Evolutionary conservation across 2,329 filamentous ascomycete genomes (phyloP), one percentile per base, ranked within the genome.

Genomic region (Diplodia corticola): DNA sequence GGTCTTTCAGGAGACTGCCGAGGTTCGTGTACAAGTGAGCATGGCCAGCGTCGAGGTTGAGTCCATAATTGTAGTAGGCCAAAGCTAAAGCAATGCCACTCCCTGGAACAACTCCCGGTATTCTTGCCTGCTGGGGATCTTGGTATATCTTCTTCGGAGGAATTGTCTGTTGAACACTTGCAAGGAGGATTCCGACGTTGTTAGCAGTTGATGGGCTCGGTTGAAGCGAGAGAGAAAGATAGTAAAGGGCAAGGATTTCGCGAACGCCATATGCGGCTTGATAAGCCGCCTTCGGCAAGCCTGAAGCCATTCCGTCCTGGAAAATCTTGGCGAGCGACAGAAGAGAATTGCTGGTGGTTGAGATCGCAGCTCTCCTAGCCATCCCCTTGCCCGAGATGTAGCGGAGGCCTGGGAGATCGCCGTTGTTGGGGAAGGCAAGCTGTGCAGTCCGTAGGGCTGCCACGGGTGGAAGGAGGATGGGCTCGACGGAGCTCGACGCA

Each of bases 131-230:
- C 57, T 78, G 76, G 26, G 67, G 70, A n/a, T 72, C 71, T 5
- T 71, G 68, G 73, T 68, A 77, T 67, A 75, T 70, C 55, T 80
- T 82, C 9, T 80, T 78, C 3, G 79, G 79, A 13, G 76, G 40
- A 2, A 72, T 74, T 28, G 82, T 83, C 71, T 96, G 93, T 74
- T 97, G 95, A 22, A 98, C 91, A 66, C 95, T 92, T 5, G 95
- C 95, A n/a, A 99, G 86, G 30, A 99, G 83, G 65, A 99, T 99
- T 3, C 95, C 95, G 13, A 99, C 93, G 75, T 99, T 99, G 76
- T 99, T 99, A 0, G 95, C 95, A 0, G 95, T 99, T 0, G 95
- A 99, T 2, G 95, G 95, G 72, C 95, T 98, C 55, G 95, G 93
- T 69, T 97, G 95, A 2, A 99, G 84, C 0, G 95, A 96, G 3